Evolutionary conservation across 108 stramenopile species (phyloP), one percentile per base, ranked within the genome.

Genomic region (Cyclotella distinguenda): DNA sequence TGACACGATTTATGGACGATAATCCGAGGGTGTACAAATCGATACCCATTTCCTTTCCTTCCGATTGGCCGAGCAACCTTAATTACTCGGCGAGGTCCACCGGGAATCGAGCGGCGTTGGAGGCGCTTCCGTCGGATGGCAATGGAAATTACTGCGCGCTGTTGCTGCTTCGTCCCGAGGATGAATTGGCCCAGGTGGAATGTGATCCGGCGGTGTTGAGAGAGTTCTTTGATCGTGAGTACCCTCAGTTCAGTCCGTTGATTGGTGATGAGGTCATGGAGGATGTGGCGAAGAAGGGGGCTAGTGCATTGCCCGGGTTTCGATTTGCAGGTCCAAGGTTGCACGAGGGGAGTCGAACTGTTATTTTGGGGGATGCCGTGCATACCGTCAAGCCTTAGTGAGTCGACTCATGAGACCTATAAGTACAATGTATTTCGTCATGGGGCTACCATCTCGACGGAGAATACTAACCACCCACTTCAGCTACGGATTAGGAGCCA

Each of bases 401-500:
- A 68, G 66, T 68, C 3, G 22, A 48, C 19, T 3, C 1, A 40
- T 3, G 12, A 1, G 25, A 7, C 19, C n/a, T n/a, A n/a, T n/a
- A n/a, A n/a, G n/a, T n/a, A n/a, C n/a, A n/a, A n/a, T n/a, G n/a
- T n/a, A n/a, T n/a, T n/a, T n/a, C n/a, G n/a, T n/a, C n/a, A n/a
- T n/a, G n/a, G n/a, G n/a, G n/a, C n/a, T n/a, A n/a, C n/a, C n/a
- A n/a, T n/a, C n/a, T n/a, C n/a, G n/a, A n/a, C n/a, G n/a, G n/a
- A n/a, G n/a, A n/a, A n/a, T n/a, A n/a, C 28, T 2, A 25, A 2
- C 12, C 12, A 23, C 23, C 23, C 19, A 5, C 22, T 62, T 15
- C 55, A 56, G 55, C 44, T 97, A 90, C 76, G 96, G 96, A 25
- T 71, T 95, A 2, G 96, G 96, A 22, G 91, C 91, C 56, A 97